Evolutionary conservation across 345 rosid species (phyloP).

Genomic region (Carallia pectinifolia): DNA sequence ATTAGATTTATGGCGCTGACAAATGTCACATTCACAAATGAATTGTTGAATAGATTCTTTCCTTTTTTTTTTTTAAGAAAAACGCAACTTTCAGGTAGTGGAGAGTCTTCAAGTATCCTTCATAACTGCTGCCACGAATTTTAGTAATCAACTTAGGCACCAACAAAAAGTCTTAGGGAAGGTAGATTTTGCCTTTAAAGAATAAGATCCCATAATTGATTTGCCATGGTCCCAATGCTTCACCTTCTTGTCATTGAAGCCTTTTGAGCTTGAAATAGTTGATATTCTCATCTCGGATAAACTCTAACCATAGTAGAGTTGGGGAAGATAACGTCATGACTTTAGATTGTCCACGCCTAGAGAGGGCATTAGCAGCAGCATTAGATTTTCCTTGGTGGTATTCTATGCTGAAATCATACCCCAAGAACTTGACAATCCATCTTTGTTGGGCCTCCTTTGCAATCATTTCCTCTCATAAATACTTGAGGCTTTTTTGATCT

Average conservation of each 20-base stretch:
- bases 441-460: not conserved
- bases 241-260: not conserved
- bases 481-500: not conserved
- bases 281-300: too few relatives aligned
- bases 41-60: too few relatives aligned
- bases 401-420: not conserved
- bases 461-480: not conserved
- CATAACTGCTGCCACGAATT: not conserved
- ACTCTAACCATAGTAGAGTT: not conserved
- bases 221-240: not conserved
- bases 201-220: too few relatives aligned
- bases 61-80: not conserved
- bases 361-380: not conserved
- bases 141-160: too few relatives aligned
- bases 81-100: too few relatives aligned
- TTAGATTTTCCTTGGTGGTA: not conserved
- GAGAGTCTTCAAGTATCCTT: not conserved
- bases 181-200: too few relatives aligned
- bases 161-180: too few relatives aligned
- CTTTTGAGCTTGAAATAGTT: too few relatives aligned
- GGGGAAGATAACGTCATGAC: not conserved
- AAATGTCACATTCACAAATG: not conserved
- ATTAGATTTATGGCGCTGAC: not conserved
- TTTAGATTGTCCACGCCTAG: not conserved
- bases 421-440: not conserved